Conservation (phyloP, 345 rosid genomes). For the Populus simonii region DNA sequence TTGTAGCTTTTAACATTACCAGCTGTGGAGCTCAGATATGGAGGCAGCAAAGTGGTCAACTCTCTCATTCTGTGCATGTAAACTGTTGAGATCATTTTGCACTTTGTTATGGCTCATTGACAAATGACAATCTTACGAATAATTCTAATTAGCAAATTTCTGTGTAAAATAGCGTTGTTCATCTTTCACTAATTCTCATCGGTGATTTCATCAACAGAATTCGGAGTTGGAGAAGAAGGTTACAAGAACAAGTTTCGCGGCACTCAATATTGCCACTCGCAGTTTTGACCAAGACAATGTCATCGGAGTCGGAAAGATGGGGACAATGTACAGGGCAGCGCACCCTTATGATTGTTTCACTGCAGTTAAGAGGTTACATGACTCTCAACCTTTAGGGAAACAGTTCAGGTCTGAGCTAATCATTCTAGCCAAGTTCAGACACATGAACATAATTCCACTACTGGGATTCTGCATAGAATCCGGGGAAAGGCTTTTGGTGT, state of each 20-base stretch:
- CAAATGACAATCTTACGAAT: no score
- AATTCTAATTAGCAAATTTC: no score
- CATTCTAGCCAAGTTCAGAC: neutral
- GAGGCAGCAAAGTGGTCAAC: no score
- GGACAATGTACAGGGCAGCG: slow-evolving; percentile 15
- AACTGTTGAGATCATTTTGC: no score
- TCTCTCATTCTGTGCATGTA: no score
- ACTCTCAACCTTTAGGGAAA: neutral
- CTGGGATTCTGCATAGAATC: no score
- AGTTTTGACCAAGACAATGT: slow-evolving; percentile 3
- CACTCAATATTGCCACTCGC: neutral
- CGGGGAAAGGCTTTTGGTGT: no score
- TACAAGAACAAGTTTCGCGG: neutral
- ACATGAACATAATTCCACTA: neutral
- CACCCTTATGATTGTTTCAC: neutral
- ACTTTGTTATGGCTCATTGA: no score
- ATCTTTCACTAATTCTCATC: no score
- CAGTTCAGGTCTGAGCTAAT: slow-evolving; percentile 4
- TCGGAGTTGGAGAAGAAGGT: neutral
- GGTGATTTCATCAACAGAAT: neutral
- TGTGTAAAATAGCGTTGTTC: no score
- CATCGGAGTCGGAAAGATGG: slow-evolving; percentile 8
- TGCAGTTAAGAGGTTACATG: slow-evolving; percentile 8
- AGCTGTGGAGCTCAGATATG: no score
- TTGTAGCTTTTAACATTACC: no score